Evolutionary conservation across 192 early-diverging fungal species (phyloP).

Genomic region (Ambispora gerdemannii): DNA sequence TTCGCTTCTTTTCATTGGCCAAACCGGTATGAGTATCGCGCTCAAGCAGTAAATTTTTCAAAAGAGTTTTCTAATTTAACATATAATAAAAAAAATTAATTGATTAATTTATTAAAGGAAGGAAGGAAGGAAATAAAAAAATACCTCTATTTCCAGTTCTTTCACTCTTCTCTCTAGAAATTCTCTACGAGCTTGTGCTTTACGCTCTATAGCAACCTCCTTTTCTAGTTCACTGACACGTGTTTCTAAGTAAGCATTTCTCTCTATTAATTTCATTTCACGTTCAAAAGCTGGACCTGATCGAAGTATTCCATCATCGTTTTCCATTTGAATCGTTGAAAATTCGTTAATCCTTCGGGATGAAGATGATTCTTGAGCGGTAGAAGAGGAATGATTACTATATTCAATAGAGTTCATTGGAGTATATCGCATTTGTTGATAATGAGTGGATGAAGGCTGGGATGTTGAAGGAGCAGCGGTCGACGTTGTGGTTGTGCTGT

Average conservation of each 20-base stretch:
- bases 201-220: constrained; percentile 27
- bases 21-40: not conserved
- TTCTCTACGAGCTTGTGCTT: constrained; percentile 2
- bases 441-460: not conserved
- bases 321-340: not conserved
- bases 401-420: not conserved
- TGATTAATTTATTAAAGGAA: not conserved
- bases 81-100: not conserved
- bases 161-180: constrained; percentile 16
- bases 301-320: not conserved
- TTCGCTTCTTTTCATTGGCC: constrained; percentile 22
- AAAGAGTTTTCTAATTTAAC: constrained; percentile 28
- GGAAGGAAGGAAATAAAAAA: not conserved
- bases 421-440: not conserved
- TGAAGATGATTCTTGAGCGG: not conserved
- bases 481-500: not conserved
- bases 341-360: not conserved
- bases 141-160: constrained; percentile 28
- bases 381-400: not conserved
- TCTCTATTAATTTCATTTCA: constrained; percentile 11
- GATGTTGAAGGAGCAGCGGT: not conserved
- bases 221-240: constrained; percentile 25
- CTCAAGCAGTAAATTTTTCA: constrained; percentile 20
- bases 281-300: not conserved
- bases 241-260: constrained; percentile 19